Evolutionary conservation across 148 eudicot genomes (phyloP).

Genomic region (Pharnaceum exiguum): DNA sequence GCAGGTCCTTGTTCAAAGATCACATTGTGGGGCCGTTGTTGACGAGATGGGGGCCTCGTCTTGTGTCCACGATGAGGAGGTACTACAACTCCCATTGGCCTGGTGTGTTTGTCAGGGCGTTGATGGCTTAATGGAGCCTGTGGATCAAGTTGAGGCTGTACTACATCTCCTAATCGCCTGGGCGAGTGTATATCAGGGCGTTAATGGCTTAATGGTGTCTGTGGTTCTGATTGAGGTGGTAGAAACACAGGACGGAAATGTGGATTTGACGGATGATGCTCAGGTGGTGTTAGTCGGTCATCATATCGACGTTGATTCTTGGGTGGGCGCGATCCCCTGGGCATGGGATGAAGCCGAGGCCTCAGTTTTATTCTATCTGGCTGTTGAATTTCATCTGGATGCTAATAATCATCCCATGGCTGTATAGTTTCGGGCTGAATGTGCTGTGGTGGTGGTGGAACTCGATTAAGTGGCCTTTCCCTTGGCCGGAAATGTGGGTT

Average conservation of each 20-base stretch:
- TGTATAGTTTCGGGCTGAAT: conserved; percentile 18
- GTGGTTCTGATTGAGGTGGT: neutral
- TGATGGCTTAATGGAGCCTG: neutral
- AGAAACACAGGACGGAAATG: neutral
- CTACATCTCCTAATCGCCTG: too few species aligned
- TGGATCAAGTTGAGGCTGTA: neutral
- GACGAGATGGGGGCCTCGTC: conserved; percentile 11
- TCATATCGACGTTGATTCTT: neutral
- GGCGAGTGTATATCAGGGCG: too few species aligned
- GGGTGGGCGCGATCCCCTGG: neutral
- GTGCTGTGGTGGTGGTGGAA: conserved; percentile 7
- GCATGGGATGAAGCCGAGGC: conserved; percentile 6
- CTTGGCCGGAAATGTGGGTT: conserved; percentile 57
- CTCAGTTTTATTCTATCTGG: conserved; percentile 20
- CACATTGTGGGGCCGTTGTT: conserved; percentile 11
- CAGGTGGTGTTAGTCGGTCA: neutral
- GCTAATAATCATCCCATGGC: conserved; percentile 22
- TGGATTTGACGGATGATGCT: neutral
- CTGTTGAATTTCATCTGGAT: conserved; percentile 19
- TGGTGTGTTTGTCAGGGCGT: too few species aligned
- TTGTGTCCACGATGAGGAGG: neutral
- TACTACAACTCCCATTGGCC: too few species aligned
- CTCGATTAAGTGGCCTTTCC: conserved; percentile 4
- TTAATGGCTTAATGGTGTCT: too few species aligned
- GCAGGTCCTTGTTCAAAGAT: conserved; percentile 10